A percentile compares a stretch with the other conserved stretches of the same genome.
phyloP scores from a whole-genome alignment of 768 basidiomycete species.

The Hortiboletus flavorubellus region DNA sequence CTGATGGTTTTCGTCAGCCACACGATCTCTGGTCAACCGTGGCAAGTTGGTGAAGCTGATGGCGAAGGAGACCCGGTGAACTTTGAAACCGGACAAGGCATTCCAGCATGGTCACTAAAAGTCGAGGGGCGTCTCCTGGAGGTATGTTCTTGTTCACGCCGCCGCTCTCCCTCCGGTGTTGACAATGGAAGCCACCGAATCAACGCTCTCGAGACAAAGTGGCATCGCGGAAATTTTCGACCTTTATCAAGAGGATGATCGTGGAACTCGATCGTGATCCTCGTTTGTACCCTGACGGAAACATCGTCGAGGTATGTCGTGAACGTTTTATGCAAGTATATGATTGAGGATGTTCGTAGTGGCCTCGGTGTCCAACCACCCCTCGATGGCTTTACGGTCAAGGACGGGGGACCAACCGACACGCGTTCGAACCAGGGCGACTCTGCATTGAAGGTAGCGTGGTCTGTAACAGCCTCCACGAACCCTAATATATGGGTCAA shows the following conservation, averaged over 20 bases:
- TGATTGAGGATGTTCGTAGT: constrained; percentile 38
- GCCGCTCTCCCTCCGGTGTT: neutral
- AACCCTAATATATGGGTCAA: no score
- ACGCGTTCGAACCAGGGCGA: constrained; percentile 48
- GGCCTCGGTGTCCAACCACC: constrained; percentile 60
- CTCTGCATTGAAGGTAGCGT: no score
- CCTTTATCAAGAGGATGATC: constrained; percentile 77
- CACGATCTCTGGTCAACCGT: constrained; percentile 78
- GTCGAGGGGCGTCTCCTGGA: constrained; percentile 86
- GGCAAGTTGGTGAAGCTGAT: constrained; percentile 59
- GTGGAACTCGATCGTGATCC: constrained; percentile 88
- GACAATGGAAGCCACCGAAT: constrained; percentile 46
- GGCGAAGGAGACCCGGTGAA: constrained; percentile 39
- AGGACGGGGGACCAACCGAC: constrained; percentile 79
- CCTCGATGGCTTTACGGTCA: constrained; percentile 84
- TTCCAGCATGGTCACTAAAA: constrained; percentile 85
- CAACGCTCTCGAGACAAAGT: constrained; percentile 61
- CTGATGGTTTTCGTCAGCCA: constrained; percentile 86
- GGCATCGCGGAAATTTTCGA: constrained; percentile 76
- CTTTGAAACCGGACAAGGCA: constrained; percentile 83
- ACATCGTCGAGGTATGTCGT: constrained; percentile 75
- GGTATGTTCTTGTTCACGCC: constrained; percentile 38
- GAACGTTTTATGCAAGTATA: neutral
- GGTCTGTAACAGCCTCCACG: no score
- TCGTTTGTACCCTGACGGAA: constrained; percentile 74